Evolutionary conservation across 495 filamentous ascomycete species (phyloP), one percentile per base, ranked within the genome.

Genomic region (Penicillium antarcticum): DNA sequence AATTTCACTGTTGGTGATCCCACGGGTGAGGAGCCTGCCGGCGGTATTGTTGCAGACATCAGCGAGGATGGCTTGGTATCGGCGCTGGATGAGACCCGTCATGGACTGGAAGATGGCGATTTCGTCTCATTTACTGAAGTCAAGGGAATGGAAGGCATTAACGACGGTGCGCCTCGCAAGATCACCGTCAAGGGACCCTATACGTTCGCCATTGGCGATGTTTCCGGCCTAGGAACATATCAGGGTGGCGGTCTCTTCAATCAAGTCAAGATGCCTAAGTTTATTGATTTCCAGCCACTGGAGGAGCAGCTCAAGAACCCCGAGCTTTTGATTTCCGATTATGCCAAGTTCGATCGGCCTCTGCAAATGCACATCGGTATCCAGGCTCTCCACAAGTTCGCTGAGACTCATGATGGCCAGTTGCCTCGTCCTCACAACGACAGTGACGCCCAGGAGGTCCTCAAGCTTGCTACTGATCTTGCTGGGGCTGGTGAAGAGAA

Each of bases 241-340:
- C 71, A 87, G 70, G 79, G 87, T 35, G 92, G 92, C 19, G 95
- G 95, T 48, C 77, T 97, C 33, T 99, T 84, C 63, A 87, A 84
- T 9, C 95, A 99, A 66, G 92, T 96, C 60, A 99, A 97, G 77
- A 95, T 95, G 91, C 92, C 92, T 29, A 97, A 95, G 73, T 82
- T 89, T 41, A 72, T 99, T 58, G 84, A 95, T 58, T 99, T 97
- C 73, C 87, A 94, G 68, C 72, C 85, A 12, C 76, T 96, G 31
- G 79, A 78, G 16, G 74, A 80, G 36, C 83, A 95, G 53, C 68
- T 97, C 31, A 87, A 87, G 65, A 87, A 89, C 46, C 95, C 95
- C 8, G 92, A 96, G 48, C 79, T 92, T 50, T 71, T 99, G 52
- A 80, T 95, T 19, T 96, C 95, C 14, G 95, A 99, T 66, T 97